phyloP scores from a whole-genome alignment of 176 grass and related monocot genomes.

The Oryza australiensis region DNA sequence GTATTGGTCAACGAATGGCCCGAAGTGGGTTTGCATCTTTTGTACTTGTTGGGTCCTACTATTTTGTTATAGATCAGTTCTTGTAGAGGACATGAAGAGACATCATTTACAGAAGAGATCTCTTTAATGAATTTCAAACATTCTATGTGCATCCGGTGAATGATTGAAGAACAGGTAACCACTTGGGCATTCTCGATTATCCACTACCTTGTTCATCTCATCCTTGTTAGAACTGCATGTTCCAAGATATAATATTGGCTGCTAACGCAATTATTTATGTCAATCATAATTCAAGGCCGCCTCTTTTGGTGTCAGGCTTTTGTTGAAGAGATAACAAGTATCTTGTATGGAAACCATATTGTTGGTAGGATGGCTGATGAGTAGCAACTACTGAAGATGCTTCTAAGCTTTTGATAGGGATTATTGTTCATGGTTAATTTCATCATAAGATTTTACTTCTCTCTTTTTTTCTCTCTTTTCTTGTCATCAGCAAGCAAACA shows the following conservation, averaged over 20 bases:
- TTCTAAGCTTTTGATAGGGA: neutral
- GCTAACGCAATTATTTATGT: constrained; percentile 13
- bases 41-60: constrained; percentile 74
- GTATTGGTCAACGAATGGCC: constrained; percentile 60
- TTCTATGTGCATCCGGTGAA: constrained; percentile 8
- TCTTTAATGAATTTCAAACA: constrained; percentile 3
- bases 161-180: neutral
- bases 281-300: neutral
- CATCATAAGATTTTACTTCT: neutral
- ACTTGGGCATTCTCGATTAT: neutral
- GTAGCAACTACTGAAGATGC: neutral
- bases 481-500: neutral
- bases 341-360: neutral
- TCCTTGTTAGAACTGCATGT: constrained; percentile 12
- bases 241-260: constrained; percentile 24
- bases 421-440: neutral
- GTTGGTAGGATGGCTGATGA: neutral
- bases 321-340: constrained; percentile 7
- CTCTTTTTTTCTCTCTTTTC: neutral
- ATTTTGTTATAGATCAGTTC: constrained; percentile 59
- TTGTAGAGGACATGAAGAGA: constrained; percentile 37
- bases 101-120: neutral
- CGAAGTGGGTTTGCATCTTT: constrained; percentile 75
- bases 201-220: neutral
- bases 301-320: neutral